Evolutionary conservation across 225 moss, liverwort and hornwort species (phyloP).

Genomic region (Sphagnum contortum): DNA sequence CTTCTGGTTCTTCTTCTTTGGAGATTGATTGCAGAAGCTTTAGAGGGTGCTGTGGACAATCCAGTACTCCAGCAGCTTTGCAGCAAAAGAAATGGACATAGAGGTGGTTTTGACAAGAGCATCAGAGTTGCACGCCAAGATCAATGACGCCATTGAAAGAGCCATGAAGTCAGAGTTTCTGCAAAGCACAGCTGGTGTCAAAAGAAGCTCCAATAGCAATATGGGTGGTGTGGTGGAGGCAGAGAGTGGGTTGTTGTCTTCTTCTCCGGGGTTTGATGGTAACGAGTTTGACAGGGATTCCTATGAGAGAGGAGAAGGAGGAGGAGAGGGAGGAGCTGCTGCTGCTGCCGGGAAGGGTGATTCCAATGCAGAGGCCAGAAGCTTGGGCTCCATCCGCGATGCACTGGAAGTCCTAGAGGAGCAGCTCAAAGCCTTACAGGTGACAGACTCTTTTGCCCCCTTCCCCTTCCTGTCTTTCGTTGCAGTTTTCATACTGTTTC

Average conservation of each 20-base stretch:
- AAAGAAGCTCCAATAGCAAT: constrained; percentile 25
- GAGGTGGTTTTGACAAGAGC: constrained; percentile 85
- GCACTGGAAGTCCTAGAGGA: constrained; percentile 85
- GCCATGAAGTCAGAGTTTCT: constrained; percentile 78
- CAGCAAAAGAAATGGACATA: constrained; percentile 28
- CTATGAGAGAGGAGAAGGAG: constrained; percentile 31
- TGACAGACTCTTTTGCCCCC: constrained; percentile 4
- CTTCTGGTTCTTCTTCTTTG: no score
- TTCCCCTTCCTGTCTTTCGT: background rate
- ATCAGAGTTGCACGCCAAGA: constrained; percentile 85
- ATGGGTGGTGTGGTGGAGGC: constrained; percentile 6
- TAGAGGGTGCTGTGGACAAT: no score
- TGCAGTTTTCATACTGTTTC: background rate
- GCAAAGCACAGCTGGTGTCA: constrained; percentile 28
- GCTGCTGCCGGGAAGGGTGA: constrained; percentile 12
- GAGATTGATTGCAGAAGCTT: no score
- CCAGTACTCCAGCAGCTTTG: no score
- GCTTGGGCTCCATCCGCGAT: constrained; percentile 82
- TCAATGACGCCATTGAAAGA: constrained; percentile 88
- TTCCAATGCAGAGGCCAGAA: constrained; percentile 74
- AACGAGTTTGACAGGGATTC: constrained; percentile 29
- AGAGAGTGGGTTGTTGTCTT: constrained; percentile 8
- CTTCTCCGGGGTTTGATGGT: constrained; percentile 9
- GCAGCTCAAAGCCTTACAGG: constrained; percentile 87
- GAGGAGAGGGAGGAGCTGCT: constrained; percentile 12